Base-by-base conservation (phyloP, 352 stramenopile species). In the Pythium insidiosum region DNA sequence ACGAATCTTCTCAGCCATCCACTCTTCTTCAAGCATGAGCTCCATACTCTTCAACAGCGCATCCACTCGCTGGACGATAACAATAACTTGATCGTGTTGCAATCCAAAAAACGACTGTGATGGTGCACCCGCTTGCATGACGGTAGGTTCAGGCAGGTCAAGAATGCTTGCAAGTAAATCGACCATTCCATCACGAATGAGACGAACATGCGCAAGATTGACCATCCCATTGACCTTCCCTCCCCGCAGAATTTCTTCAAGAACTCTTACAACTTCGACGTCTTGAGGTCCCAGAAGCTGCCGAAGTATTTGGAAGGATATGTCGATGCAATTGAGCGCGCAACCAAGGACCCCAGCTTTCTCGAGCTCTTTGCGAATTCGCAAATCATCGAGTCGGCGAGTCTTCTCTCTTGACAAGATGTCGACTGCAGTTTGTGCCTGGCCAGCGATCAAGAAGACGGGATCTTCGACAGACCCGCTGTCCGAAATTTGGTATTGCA, bases 401-500 rank as follows among this genome's bases (percentile, higher is more conserved):
- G 51, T 60, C 44, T 84, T 88, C 1, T 73, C 55, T 50, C 69
- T 75, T 1, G 68, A 58, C 16, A 66, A 68, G 36, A 94, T 78
- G 26, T 92, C 78, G 0, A 59, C 69, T 1, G 80, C 79, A 15
- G 50, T 63, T 56, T 91, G 79, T 3, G 80, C 79, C 48, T 91
- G 71, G 0, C 78, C 77, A 25, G 82, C 82, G n/a, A 92, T 83
- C 41, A 94, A 67, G 53, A 94, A 92, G 21, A 94, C 77, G 2
- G 82, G 82, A 31, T 92, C 82, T 56, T 92, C 80, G 1, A 91
- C 82, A 11, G 64, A 63, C 5, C 82, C 82, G 15, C 66, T 76
- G 45, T 88, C 78, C 10, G 79, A 83, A 45, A 94, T 94, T 53
- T 94, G 79, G 40, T 94, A 94, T 47, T 94, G 82, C 28, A 94